Conservation (phyloP, 768 basidiomycete species). For the Boletus bicolor region DNA sequence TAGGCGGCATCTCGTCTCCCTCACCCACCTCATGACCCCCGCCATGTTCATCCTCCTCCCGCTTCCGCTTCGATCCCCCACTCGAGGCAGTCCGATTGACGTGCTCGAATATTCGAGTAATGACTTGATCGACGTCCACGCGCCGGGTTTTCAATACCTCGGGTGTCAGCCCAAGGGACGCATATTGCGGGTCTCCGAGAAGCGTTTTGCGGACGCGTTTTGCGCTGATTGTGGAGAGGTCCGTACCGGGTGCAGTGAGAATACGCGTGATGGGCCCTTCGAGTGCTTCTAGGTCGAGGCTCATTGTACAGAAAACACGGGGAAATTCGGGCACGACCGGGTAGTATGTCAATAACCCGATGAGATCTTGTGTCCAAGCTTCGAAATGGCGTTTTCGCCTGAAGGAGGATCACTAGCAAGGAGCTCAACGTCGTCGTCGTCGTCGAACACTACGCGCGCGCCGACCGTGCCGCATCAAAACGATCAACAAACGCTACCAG, state of each 20-base stretch:
- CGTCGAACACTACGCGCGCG: constrained; percentile 2
- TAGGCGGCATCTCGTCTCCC: constrained; percentile 14
- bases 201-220: constrained; percentile 84
- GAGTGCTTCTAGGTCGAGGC: constrained; percentile 50
- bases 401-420: background rate
- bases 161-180: constrained; percentile 48
- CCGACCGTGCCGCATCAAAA: constrained; percentile 5
- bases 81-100: constrained; percentile 41
- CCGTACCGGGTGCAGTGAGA: constrained; percentile 71
- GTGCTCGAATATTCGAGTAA: constrained; percentile 59
- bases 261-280: constrained; percentile 64
- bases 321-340: background rate
- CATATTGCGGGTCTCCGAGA: constrained; percentile 35
- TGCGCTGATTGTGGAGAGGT: constrained; percentile 78
- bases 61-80: constrained; percentile 28
- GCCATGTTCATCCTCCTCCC: constrained; percentile 20
- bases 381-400: background rate
- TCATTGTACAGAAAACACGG: constrained; percentile 36
- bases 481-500: constrained; percentile 1
- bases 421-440: constrained; percentile 13
- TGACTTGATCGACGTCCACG: constrained; percentile 64
- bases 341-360: background rate
- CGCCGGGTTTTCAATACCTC: constrained; percentile 67
- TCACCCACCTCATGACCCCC: constrained; percentile 16
- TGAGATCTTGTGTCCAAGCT: background rate